A percentile compares a stretch with the other conserved stretches of the same genome.
Evolutionary conservation across 1,284 basidiomycete species (phyloP).

Genomic region (Puccinia coronata): DNA sequence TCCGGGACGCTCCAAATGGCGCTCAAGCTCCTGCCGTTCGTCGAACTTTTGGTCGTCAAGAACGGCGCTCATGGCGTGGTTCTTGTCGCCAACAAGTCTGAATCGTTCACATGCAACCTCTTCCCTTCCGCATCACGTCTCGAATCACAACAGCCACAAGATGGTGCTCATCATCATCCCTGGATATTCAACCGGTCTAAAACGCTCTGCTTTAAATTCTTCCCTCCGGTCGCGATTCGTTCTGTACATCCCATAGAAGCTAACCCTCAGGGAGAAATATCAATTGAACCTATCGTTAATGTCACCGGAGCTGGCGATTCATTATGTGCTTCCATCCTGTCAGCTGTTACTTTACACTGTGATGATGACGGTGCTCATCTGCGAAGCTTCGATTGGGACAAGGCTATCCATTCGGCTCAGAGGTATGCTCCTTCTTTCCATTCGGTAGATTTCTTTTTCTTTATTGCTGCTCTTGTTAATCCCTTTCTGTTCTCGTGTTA

Average conservation of each 20-base stretch:
- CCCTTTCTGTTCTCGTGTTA: background rate
- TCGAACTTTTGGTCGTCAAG: slow-evolving; percentile 27
- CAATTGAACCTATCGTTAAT: slow-evolving; percentile 63
- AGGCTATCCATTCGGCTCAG: slow-evolving; percentile 1
- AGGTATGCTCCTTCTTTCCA: background rate
- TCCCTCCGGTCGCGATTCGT: background rate
- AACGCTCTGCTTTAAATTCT: slow-evolving; percentile 19
- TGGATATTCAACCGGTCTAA: slow-evolving; percentile 14
- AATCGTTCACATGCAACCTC: background rate
- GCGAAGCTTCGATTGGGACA: slow-evolving; percentile 15
- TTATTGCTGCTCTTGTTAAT: background rate
- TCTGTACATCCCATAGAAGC: too few relatives aligned
- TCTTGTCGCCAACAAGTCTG: background rate
- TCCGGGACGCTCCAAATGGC: slow-evolving; percentile 29
- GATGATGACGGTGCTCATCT: slow-evolving; percentile 9
- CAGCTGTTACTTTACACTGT: too few relatives aligned
- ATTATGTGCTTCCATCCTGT: slow-evolving; percentile 71
- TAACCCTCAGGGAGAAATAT: too few relatives aligned
- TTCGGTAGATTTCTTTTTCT: background rate
- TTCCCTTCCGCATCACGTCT: background rate
- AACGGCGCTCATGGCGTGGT: slow-evolving; percentile 21
- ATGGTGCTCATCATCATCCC: background rate
- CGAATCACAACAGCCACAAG: background rate
- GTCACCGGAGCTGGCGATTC: slow-evolving; percentile 91
- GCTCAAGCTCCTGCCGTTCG: slow-evolving; percentile 14